phyloP scores from a whole-genome alignment of 352 stramenopile species.

The Phytophthora meadii region DNA sequence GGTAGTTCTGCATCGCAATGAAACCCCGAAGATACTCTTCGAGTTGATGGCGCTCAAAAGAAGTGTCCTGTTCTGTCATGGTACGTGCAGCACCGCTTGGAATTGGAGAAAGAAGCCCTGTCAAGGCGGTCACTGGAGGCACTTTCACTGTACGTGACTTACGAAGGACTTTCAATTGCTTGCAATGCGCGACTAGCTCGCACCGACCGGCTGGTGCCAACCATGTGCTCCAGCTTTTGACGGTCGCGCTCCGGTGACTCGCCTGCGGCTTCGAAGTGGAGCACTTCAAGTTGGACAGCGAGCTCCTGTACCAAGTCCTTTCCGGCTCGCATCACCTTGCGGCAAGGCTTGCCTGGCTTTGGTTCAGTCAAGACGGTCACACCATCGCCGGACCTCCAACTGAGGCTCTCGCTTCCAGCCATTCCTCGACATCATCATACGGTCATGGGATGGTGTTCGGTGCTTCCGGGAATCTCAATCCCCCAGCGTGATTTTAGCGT shows the following conservation, averaged over 20 bases:
- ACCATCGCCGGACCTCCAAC: constrained; percentile 22
- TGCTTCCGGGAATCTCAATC: constrained; percentile 1
- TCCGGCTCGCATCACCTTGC: constrained; percentile 5
- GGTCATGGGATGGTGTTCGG: constrained; percentile 4
- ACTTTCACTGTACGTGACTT: neutral
- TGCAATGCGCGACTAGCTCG: constrained; percentile 24
- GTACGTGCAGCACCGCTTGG: constrained; percentile 17
- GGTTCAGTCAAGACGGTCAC: constrained; percentile 13
- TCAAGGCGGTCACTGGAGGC: neutral
- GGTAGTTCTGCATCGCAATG: neutral
- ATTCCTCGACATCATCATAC: constrained; percentile 17
- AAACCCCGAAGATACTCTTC: constrained; percentile 8
- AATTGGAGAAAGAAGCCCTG: constrained; percentile 13
- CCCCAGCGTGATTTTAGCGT: constrained; percentile 5
- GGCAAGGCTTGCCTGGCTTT: constrained; percentile 26
- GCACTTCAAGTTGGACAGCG: constrained; percentile 9
- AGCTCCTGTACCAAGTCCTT: neutral
- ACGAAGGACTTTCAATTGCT: constrained; percentile 20
- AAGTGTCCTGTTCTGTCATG: constrained; percentile 10
- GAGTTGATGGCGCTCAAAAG: constrained; percentile 2
- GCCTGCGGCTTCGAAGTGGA: neutral
- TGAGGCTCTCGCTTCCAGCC: constrained; percentile 23
- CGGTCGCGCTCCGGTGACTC: neutral
- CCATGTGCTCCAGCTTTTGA: constrained; percentile 9
- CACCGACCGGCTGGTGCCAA: constrained; percentile 1